phyloP scores from a whole-genome alignment of 2,329 filamentous ascomycete genomes.

The Calonectria crousiana region DNA sequence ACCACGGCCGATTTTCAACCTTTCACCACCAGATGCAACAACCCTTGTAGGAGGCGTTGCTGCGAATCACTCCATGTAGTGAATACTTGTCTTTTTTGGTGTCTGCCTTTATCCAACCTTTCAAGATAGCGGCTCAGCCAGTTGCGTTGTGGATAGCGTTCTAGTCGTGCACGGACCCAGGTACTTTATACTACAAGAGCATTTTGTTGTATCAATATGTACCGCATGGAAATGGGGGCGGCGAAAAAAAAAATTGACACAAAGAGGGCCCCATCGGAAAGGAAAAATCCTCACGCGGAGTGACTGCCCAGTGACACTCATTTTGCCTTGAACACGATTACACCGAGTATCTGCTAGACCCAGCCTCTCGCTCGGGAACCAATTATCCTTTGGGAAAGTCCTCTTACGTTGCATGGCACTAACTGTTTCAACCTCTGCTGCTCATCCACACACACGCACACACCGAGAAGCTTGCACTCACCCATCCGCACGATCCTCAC shows the following conservation, averaged over 20 bases:
- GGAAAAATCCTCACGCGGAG: constrained; percentile 18
- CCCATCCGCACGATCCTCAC: background rate
- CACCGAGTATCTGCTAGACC: background rate
- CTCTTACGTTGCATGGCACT: constrained; percentile 3
- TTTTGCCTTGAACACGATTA: background rate
- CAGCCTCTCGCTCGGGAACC: background rate
- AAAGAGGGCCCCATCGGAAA: constrained; percentile 2
- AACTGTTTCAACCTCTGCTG: background rate
- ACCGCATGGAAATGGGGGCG: background rate
- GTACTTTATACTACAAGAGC: background rate
- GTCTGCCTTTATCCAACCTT: background rate
- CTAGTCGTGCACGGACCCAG: constrained; percentile 7
- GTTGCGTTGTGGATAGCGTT: background rate
- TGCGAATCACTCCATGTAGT: background rate
- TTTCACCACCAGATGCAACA: background rate
- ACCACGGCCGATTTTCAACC: background rate
- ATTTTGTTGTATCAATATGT: background rate
- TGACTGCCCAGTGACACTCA: constrained; percentile 17
- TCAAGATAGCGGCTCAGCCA: background rate
- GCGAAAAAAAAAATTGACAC: constrained; percentile 7
- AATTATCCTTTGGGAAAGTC: background rate
- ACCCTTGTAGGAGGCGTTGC: background rate
- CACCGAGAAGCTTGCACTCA: constrained; percentile 2
- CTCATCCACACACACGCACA: background rate
- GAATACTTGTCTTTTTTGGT: background rate